Evolutionary conservation across 2,329 filamentous ascomycete genomes (phyloP).

Genomic region (Zasmidium citrigriseum): DNA sequence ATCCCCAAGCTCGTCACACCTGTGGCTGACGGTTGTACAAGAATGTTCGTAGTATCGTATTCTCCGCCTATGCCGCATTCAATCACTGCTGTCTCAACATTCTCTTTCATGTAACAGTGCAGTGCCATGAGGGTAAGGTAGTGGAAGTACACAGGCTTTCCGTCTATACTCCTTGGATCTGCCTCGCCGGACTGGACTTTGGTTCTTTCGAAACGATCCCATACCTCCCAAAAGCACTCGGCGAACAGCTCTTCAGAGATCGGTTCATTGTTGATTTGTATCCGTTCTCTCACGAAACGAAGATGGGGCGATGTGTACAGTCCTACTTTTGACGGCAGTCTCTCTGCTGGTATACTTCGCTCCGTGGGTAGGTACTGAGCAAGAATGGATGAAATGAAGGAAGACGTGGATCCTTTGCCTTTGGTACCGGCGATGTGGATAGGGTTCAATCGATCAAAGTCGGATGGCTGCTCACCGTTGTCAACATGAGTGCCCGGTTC

Average conservation of each 20-base stretch:
- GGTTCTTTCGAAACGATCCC: slow-evolving; percentile 66
- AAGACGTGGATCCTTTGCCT: slow-evolving; percentile 87
- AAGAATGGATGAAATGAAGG: slow-evolving; percentile 81
- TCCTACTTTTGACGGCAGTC: slow-evolving; percentile 53
- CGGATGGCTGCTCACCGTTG: slow-evolving; percentile 54
- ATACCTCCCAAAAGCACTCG: slow-evolving; percentile 79
- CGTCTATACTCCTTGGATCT: slow-evolving; percentile 52
- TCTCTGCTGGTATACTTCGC: slow-evolving; percentile 33
- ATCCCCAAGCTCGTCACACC: slow-evolving; percentile 81
- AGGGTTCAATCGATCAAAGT: slow-evolving; percentile 61
- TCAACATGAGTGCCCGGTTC: not conserved
- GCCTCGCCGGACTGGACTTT: slow-evolving; percentile 52
- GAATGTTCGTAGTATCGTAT: slow-evolving; percentile 87
- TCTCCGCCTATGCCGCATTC: slow-evolving; percentile 95
- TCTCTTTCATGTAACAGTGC: slow-evolving; percentile 76
- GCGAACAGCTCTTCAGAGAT: slow-evolving; percentile 70
- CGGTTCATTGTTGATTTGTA: slow-evolving; percentile 73
- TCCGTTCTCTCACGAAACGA: slow-evolving; percentile 79
- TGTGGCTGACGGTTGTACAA: slow-evolving; percentile 68
- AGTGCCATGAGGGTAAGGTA: slow-evolving; percentile 87
- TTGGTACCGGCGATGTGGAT: slow-evolving; percentile 93
- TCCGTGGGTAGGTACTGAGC: slow-evolving; percentile 56
- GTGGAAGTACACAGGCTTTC: slow-evolving; percentile 89
- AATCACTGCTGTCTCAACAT: slow-evolving; percentile 75
- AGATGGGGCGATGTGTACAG: slow-evolving; percentile 87